Percentiles rank a stretch among this genome's conserved stretches.
These are phyloP conservation scores for Polyplosphaeria fusca DNA, from an alignment of 495 filamentous ascomycete species.

Conservation along the genomic window DNA sequence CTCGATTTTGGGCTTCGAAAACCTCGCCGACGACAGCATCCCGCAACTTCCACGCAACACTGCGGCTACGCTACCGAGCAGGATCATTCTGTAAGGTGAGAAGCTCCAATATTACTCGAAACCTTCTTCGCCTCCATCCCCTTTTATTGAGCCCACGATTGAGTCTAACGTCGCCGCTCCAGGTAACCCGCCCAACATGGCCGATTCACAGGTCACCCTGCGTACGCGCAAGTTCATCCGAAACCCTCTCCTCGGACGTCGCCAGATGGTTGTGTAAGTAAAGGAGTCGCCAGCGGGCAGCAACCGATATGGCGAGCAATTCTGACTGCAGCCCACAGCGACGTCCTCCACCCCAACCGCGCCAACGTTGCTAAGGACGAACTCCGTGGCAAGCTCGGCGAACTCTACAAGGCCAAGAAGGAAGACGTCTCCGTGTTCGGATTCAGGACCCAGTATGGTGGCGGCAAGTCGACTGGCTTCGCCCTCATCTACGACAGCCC, in stretches of 20 bases:
- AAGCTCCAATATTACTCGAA: not conserved
- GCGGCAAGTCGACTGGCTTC: slow-evolving; percentile 99
- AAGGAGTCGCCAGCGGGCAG: not conserved
- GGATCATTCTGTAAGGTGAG: slow-evolving; percentile 10
- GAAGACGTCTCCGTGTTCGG: slow-evolving; percentile 96
- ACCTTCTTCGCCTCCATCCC: not conserved
- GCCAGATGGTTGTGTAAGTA: slow-evolving; percentile 99
- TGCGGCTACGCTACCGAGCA: slow-evolving; percentile 12
- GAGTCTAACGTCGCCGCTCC: not conserved
- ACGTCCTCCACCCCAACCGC: slow-evolving; percentile 98
- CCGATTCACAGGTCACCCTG: slow-evolving; percentile 94
- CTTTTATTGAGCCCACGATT: not conserved
- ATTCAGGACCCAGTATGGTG: slow-evolving; percentile 97
- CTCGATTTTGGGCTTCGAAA: not conserved
- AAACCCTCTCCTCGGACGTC: slow-evolving; percentile 96
- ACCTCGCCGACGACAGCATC: slow-evolving; percentile 10
- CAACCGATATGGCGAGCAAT: slow-evolving; percentile 3
- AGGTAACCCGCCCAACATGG: slow-evolving; percentile 59
- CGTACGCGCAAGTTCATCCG: slow-evolving; percentile 99
- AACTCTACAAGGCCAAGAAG: slow-evolving; percentile 96
- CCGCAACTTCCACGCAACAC: slow-evolving; percentile 23
- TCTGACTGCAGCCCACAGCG: slow-evolving; percentile 56
- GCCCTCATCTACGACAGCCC: slow-evolving; percentile 95
- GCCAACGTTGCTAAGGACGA: slow-evolving; percentile 99
- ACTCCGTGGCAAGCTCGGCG: slow-evolving; percentile 88